Evolutionary conservation across 805 yeast genomes (phyloP).

Genomic region (Ogataea glucozyma): DNA sequence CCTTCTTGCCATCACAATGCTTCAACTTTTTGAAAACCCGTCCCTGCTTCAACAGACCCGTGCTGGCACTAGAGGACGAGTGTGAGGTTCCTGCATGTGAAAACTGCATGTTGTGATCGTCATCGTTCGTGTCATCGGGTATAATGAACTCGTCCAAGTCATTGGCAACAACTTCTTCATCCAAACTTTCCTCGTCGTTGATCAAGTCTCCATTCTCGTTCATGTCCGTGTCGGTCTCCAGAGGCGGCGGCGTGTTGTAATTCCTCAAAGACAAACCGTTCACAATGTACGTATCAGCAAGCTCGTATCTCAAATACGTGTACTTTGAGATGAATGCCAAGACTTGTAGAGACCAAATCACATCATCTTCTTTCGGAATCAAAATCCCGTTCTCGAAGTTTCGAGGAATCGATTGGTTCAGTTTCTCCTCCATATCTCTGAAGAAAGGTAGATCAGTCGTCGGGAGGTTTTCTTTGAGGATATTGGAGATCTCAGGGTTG

Average conservation of each 20-base stretch:
- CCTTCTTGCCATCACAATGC: constrained; percentile 10
- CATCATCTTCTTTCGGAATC: constrained; percentile 91
- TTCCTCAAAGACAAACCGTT: constrained; percentile 62
- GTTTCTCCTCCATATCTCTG: constrained; percentile 23
- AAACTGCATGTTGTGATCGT: constrained; percentile 9
- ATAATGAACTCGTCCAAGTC: constrained; percentile 37
- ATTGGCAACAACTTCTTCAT: constrained; percentile 45
- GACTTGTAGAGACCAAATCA: constrained; percentile 88
- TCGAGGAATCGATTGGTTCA: constrained; percentile 45
- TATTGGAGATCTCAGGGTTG: constrained; percentile 32
- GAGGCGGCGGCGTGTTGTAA: constrained; percentile 35
- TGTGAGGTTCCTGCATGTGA: constrained; percentile 6
- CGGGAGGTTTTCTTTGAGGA: constrained; percentile 26
- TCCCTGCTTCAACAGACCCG: constrained; percentile 2
- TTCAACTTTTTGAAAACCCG: constrained; percentile 16
- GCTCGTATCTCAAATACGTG: constrained; percentile 68
- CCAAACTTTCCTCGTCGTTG: constrained; percentile 25
- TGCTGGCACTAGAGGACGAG: constrained; percentile 2
- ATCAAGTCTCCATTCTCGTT: constrained; percentile 29
- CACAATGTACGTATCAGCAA: constrained; percentile 76
- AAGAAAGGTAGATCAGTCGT: constrained; percentile 23
- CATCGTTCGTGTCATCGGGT: constrained; percentile 14
- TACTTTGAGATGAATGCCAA: constrained; percentile 93
- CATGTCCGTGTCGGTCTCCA: constrained; percentile 31
- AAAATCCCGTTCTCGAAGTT: constrained; percentile 65